Percentiles rank a stretch among this genome's conserved stretches.
These are phyloP conservation scores for Sanghuangporus baumii DNA, from an alignment of 1,284 basidiomycete genomes.

Conservation along the genomic window DNA sequence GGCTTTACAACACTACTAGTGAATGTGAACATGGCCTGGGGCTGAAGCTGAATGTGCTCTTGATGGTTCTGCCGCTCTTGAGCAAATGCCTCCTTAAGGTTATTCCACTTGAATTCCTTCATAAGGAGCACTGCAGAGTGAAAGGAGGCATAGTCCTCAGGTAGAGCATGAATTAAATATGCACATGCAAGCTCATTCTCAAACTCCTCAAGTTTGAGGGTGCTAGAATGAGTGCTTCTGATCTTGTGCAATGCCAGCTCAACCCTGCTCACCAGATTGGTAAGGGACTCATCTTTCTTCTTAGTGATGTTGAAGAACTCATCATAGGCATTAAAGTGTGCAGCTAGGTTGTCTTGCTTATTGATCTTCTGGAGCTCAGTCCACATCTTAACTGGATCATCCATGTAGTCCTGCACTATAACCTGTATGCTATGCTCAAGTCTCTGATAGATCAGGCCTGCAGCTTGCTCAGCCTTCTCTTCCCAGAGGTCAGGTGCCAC, in stretches of 20 bases:
- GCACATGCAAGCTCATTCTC: no score
- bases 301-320: not conserved
- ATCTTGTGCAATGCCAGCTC: not conserved
- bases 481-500: not conserved
- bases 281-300: not conserved
- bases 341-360: not conserved
- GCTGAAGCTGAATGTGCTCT: no score
- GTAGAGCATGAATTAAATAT: no score
- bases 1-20: not conserved
- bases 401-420: not conserved
- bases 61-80: not conserved
- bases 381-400: conserved; percentile 1
- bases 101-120: not conserved
- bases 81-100: not conserved
- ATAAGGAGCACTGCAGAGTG: not conserved
- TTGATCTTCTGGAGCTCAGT: not conserved
- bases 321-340: not conserved
- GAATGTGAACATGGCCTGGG: no score
- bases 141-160: no score
- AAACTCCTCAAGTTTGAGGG: no score
- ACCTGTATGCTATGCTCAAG: not conserved
- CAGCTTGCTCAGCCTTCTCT: not conserved
- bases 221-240: no score
- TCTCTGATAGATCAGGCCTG: not conserved
- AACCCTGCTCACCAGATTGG: not conserved